phyloP scores from a whole-genome alignment of 129 eudicot species.

The Chrysanthemum makinoi region DNA sequence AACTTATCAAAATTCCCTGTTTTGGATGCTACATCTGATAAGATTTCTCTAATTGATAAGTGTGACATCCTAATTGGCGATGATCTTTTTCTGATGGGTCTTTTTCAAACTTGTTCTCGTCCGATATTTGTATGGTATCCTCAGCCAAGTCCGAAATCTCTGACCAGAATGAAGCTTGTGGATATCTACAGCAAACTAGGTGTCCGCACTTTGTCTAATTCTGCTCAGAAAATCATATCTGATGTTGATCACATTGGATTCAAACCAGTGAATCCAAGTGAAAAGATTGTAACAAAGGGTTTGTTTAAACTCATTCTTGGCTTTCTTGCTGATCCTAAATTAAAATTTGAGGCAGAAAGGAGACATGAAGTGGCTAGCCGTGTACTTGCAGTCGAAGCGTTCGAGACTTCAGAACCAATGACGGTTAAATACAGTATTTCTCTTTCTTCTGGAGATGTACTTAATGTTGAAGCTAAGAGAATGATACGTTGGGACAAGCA shows the following conservation, averaged over 20 bases:
- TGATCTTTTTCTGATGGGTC: neutral
- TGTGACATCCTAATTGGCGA: neutral
- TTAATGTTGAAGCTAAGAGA: conserved; percentile 29
- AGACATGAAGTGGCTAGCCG: conserved; percentile 7
- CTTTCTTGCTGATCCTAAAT: neutral
- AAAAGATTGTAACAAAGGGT: neutral
- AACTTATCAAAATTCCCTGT: neutral
- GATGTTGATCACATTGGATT: neutral
- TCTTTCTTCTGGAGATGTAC: conserved; percentile 30
- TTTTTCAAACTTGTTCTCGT: neutral
- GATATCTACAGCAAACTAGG: conserved; percentile 3
- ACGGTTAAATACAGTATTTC: conserved; percentile 28
- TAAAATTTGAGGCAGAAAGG: neutral
- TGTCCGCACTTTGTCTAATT: neutral
- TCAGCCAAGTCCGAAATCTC: neutral
- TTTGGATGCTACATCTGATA: neutral
- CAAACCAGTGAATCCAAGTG: neutral
- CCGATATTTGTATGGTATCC: conserved; percentile 11
- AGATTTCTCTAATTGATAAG: neutral
- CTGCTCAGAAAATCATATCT: neutral
- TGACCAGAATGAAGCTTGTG: neutral
- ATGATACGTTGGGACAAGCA: conserved; percentile 61
- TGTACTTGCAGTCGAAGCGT: neutral
- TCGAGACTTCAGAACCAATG: conserved; percentile 38
- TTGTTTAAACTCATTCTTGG: conserved; percentile 9